phyloP scores from a whole-genome alignment of 495 filamentous ascomycete species.

The Neurospora sp. region DNA sequence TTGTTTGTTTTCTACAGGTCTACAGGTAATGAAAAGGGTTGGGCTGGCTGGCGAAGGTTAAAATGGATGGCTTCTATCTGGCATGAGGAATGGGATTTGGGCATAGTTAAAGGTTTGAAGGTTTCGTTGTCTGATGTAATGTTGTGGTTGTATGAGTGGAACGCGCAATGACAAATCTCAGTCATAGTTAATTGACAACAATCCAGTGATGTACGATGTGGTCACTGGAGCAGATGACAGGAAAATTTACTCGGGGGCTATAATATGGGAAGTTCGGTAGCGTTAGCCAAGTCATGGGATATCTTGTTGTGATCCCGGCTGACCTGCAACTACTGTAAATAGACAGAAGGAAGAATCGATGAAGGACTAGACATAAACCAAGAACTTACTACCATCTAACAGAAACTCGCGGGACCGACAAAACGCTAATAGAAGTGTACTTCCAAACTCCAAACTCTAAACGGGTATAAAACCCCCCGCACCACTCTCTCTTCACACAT shows the following conservation, averaged over 20 bases:
- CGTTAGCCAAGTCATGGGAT: neutral
- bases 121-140: neutral
- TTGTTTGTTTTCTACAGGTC: too few species aligned
- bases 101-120: neutral
- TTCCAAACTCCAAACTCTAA: neutral
- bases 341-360: neutral
- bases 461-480: neutral
- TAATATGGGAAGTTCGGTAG: too few species aligned
- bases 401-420: neutral
- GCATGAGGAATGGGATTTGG: neutral
- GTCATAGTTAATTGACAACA: neutral
- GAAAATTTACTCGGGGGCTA: too few species aligned
- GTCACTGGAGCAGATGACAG: too few species aligned
- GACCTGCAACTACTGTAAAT: too few species aligned
- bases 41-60: neutral
- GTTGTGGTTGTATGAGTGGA: neutral
- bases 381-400: neutral
- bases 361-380: neutral
- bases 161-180: neutral
- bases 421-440: neutral
- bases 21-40: neutral
- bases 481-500: neutral
- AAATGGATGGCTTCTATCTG: neutral
- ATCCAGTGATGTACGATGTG: neutral
- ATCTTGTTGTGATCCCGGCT: neutral